Evolutionary conservation across 2,329 filamentous ascomycete genomes (phyloP), one percentile per base, ranked within the genome.

Genomic region (Diaporthe capsici): DNA sequence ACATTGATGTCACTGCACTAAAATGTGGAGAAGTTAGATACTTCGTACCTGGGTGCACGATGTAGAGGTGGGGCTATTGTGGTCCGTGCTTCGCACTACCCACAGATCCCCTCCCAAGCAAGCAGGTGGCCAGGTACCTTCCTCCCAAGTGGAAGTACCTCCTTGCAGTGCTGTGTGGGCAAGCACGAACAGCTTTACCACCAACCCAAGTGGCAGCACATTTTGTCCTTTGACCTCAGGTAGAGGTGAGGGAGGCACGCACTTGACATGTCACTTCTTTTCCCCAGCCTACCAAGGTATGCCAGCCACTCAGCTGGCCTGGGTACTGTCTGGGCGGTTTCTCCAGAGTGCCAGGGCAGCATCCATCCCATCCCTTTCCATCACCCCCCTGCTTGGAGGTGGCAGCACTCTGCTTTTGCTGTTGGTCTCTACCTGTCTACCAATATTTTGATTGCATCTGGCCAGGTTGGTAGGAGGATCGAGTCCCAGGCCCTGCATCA

Each of bases 291-390:
- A 28, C 13, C 37, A 55, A 28, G 51, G 25, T 28, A 55, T 28
- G 4, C 60, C 25, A 15, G 28, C 42, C 61, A 68, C 37, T 42
- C 58, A 61, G 58, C 58, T 61, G 12, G 9, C 15, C 61, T 31
- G 22, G 49, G n/a, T 65, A 25, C 20, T 67, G 44, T 67, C 61
- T 65, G 61, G 61, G 61, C 60, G 15, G 17, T 47, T 31, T 42
- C 60, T 47, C 34, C 12, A 20, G n/a, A 17, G 13, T 63, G 37
- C 60, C 25, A 42, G 58, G 58, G 58, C 58, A 9, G n/a, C n/a
- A 22, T n/a, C n/a, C n/a, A n/a, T n/a, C n/a, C n/a, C n/a, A n/a
- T n/a, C n/a, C n/a, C n/a, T n/a, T n/a, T n/a, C n/a, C n/a, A n/a
- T 25, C 37, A 17, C 37, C 17, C 20, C 61, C 61, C 44, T 68